Percentiles rank a stretch among this genome's conserved stretches.
phyloP scores from a whole-genome alignment of 352 stramenopile species.

The Phytophthora boehmeriae region DNA sequence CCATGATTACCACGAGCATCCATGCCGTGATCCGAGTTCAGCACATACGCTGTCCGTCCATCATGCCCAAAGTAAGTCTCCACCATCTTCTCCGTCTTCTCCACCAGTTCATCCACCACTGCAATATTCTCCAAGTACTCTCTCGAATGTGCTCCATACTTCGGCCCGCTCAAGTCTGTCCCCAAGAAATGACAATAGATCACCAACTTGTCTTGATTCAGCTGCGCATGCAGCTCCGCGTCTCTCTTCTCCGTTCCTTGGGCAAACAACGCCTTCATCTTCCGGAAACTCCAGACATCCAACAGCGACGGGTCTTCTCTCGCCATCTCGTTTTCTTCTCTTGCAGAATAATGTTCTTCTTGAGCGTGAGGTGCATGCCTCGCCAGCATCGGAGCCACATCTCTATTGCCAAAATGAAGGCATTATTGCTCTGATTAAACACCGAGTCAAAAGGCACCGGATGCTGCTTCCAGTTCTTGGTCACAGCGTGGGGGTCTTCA shows the following conservation, averaged over 20 bases:
- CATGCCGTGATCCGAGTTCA: conserved; percentile 87
- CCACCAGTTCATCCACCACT: conserved; percentile 76
- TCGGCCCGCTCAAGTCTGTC: conserved; percentile 83
- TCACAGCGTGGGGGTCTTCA: conserved; percentile 83
- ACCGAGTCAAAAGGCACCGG: conserved; percentile 84
- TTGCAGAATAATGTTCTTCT: conserved; percentile 69
- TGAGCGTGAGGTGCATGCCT: conserved; percentile 62
- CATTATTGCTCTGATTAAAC: conserved; percentile 76
- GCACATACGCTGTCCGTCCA: conserved; percentile 69
- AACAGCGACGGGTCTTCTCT: conserved; percentile 63
- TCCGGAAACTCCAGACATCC: conserved; percentile 75
- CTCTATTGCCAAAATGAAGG: conserved; percentile 82
- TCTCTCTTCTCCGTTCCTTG: conserved; percentile 29
- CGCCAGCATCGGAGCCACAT: conserved; percentile 85
- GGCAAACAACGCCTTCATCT: conserved; percentile 55
- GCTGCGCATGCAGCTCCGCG: conserved; percentile 42
- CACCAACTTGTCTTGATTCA: conserved; percentile 60
- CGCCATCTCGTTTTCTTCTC: conserved; percentile 77
- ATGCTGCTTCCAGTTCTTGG: conserved; percentile 81
- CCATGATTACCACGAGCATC: conserved; percentile 78
- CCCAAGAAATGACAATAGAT: conserved; percentile 86
- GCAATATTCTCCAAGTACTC: conserved; percentile 85
- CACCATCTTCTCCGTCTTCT: conserved; percentile 59
- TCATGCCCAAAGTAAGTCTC: conserved; percentile 75
- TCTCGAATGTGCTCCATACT: conserved; percentile 64